Percentiles rank a stretch among this genome's conserved stretches.
These are phyloP conservation scores for Melastoma candidum DNA, from an alignment of 441 rosid species.

Conservation along the genomic window DNA sequence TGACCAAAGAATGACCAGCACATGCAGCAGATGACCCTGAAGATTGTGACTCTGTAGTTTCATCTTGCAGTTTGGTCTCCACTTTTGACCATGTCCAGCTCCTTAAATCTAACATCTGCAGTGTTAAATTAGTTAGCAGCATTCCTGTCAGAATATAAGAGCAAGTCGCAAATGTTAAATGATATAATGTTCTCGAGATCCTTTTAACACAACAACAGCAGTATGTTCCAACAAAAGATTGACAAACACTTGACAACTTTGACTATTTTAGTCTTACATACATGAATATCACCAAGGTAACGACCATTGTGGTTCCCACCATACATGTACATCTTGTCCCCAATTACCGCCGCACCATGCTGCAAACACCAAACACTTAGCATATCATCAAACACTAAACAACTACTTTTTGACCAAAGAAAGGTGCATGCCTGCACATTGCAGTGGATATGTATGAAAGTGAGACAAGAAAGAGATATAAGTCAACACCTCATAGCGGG, in stretches of 20 bases:
- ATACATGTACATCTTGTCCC: slow-evolving; percentile 84
- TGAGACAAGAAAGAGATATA: slow-evolving; percentile 7
- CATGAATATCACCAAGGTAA: slow-evolving; percentile 90
- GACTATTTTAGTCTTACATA: slow-evolving; percentile 33
- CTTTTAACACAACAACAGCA: neutral
- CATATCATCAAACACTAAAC: neutral
- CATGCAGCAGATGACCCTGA: slow-evolving; percentile 43
- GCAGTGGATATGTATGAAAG: neutral
- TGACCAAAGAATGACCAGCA: slow-evolving; percentile 98
- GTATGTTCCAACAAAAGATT: slow-evolving; percentile 1
- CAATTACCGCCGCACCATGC: slow-evolving; percentile 93
- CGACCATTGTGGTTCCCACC: slow-evolving; percentile 99
- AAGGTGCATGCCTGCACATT: neutral
- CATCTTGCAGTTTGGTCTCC: slow-evolving; percentile 50
- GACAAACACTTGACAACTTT: neutral
- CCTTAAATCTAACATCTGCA: slow-evolving; percentile 91
- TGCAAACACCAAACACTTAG: slow-evolving; percentile 23
- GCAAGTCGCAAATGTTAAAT: neutral
- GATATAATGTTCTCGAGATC: neutral
- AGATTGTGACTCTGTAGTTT: slow-evolving; percentile 43
- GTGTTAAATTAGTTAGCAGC: slow-evolving; percentile 1
- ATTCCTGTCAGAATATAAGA: no score
- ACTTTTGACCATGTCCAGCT: slow-evolving; percentile 94
- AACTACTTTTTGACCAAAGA: slow-evolving; percentile 7
- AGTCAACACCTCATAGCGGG: slow-evolving; percentile 78